Base-by-base conservation (phyloP, 2,329 filamentous ascomycete genomes). In the Fulvia fulva region DNA sequence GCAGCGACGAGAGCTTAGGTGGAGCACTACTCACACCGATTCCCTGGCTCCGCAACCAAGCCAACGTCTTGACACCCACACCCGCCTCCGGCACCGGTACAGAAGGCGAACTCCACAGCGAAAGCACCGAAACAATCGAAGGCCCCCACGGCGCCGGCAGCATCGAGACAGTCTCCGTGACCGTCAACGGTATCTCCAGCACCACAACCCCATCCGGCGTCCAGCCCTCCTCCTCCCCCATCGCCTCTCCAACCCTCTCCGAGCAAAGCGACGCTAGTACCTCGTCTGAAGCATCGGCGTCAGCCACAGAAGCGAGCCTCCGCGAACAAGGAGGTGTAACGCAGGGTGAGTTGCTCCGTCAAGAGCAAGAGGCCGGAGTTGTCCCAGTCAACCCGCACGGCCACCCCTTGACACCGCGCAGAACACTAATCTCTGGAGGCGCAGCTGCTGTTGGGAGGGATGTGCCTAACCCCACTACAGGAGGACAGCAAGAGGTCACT, bases 11-110 rank as follows among this genome's bases (percentile, higher is more conserved):
- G 72, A 88, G 88, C 12, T 78, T 97, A 1, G 93, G 93, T 22
- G 94, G 94, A 6, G 94, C 94, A 0, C 80, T 97, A 19, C 80
- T 99, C 51, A 97, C 93, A 0, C 94, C 93, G 0, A 97, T 99
- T 57, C 90, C 92, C 0, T 99, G 94, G 94, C 78, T 97, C 52
- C 62, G 68, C 14, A 65, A 67, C 50, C 61, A 65, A 53, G 53
- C 55, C 26, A 58, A 57, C 21, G 37, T 64, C 12, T 34, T 61
- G 21, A 55, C 56, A 1, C 56, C 57, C 14, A 53, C 60, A 8
- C 50, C 60, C 11, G 26, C 61, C 21, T 46, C 59, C 25, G 25
- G 11, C n/a, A 37, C 50, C n/a, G 64, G 60, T 2, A 63, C 62
- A 25, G 70, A 65, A 67, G 75, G 68, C 28, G 84, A 87, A 66